These are phyloP conservation scores for Pythium graminicola DNA, from an alignment of 352 stramenopile species.

Conservation along the genomic window DNA sequence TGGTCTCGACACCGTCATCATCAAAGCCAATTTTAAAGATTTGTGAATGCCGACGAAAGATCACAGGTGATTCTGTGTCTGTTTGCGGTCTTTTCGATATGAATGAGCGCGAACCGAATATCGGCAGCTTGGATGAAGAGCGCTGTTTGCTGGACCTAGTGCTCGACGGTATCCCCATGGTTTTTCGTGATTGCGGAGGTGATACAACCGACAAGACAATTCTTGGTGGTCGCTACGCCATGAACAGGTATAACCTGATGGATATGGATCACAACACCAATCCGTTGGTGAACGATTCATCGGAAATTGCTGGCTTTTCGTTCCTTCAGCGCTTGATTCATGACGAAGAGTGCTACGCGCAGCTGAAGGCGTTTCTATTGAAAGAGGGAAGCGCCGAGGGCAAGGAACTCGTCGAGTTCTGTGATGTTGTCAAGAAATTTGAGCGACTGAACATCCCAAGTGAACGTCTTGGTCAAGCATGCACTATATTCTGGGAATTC, in stretches of 20 bases:
- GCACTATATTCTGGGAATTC: slow-evolving; percentile 82
- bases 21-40: slow-evolving; percentile 19
- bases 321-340: slow-evolving; percentile 85
- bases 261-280: slow-evolving; percentile 24
- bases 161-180: slow-evolving; percentile 80
- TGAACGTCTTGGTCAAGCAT: slow-evolving; percentile 69
- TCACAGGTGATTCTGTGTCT: slow-evolving; percentile 26
- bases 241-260: slow-evolving; percentile 46
- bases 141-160: slow-evolving; percentile 71
- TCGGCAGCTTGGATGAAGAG: slow-evolving; percentile 75
- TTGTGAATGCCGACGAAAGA: slow-evolving; percentile 18
- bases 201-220: slow-evolving; percentile 85
- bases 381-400: slow-evolving; percentile 46
- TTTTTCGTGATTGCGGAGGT: slow-evolving; percentile 78
- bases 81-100: slow-evolving; percentile 80
- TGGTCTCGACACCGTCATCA: slow-evolving; percentile 4
- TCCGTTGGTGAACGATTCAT: slow-evolving; percentile 57
- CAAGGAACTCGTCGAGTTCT: slow-evolving; percentile 76
- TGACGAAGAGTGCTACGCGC: slow-evolving; percentile 83
- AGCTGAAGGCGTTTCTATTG: slow-evolving; percentile 64
- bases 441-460: slow-evolving; percentile 59
- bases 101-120: slow-evolving; percentile 57
- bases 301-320: slow-evolving; percentile 63
- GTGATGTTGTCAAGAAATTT: slow-evolving; percentile 78
- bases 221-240: slow-evolving; percentile 69